A percentile compares a stretch with the other conserved stretches of the same genome.
These are phyloP conservation scores for Hymenoscyphus scutula DNA, from an alignment of 2,329 filamentous ascomycete species.

Conservation along the genomic window DNA sequence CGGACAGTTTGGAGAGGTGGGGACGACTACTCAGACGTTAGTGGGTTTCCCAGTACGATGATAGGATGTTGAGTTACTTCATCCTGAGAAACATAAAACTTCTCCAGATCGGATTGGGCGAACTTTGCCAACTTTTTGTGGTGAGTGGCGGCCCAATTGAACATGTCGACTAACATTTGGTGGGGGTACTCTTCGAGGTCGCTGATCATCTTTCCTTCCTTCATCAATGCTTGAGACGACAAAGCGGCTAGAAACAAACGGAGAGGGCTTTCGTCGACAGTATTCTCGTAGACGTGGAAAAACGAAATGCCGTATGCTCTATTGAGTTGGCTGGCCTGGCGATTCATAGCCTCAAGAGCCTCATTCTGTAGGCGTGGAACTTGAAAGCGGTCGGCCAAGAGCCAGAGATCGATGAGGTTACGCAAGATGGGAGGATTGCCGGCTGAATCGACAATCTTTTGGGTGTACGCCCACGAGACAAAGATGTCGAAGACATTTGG, in stretches of 20 bases:
- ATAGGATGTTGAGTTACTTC: not conserved
- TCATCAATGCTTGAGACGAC: not conserved
- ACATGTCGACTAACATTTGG: constrained; percentile 9
- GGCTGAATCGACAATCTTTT: not conserved
- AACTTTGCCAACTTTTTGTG: not conserved
- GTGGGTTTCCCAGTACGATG: not conserved
- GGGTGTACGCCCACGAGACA: not conserved
- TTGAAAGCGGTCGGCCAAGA: not conserved
- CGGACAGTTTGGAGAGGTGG: not conserved
- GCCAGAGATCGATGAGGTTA: not conserved
- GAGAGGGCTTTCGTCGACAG: constrained; percentile 4
- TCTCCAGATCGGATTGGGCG: not conserved
- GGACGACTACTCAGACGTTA: not conserved
- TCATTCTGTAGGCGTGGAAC: constrained; percentile 10
- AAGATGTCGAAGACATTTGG: not conserved
- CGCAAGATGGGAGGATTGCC: not conserved
- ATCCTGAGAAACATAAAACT: not conserved
- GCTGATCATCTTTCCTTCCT: not conserved
- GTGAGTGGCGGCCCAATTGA: not conserved
- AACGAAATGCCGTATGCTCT: not conserved
- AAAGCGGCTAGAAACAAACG: constrained; percentile 6
- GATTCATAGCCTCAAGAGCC: not conserved
- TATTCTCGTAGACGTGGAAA: constrained; percentile 8
- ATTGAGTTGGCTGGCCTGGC: not conserved
- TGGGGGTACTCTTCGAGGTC: not conserved